Base-by-base conservation (phyloP, 352 stramenopile genomes). In the Globisporangium nagaii region DNA sequence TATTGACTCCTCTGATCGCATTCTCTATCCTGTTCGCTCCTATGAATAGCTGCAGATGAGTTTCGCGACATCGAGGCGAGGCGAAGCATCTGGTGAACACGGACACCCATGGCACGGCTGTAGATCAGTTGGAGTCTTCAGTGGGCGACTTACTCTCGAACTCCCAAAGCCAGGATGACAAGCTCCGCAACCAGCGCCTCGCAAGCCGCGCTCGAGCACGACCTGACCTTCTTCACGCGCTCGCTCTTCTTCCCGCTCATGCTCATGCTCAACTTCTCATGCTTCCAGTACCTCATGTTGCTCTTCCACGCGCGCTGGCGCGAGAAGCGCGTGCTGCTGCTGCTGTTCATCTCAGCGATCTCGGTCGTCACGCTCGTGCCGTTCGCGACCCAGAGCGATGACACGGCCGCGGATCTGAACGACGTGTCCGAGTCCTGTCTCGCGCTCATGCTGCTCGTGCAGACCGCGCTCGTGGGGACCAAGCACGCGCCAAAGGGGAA, bases 231-330 rank as follows among this genome's bases (percentile, higher is more conserved):
- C 31, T 17, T 53, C 20, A 39, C 53, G 34, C 46, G 24, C 19
- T 45, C 53, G 15, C 22, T 70, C 20, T 68, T 70, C 34, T 44
- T 72, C 8, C 66, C 68, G 4, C 39, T 73, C 28, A 55, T 73
- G 17, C 53, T 77, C 6, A 37, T 73, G 2, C 25, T 75, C 28
- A 62, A 75, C 31, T 62, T 66, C 1, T 66, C 62, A 30, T 40
- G 71, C 10, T 77, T 73, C 34, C 65, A 76, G 28, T 71, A 70
- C n/a, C 62, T 76, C 2, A 4, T 71, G 15, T 46, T 59, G 12
- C 44, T 73, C 30, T 76, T 71, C 59, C 68, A 65, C 31, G 8
- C 28, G 4, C 56, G 53, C 24, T 56, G 57, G 17, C 58, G 62
- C 20, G 62, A 76, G 49, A 24, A 60, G 10, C 68, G 63, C 8